phyloP scores from a whole-genome alignment of 2,329 filamentous ascomycete species.

The Colletotrichum acutatum region DNA sequence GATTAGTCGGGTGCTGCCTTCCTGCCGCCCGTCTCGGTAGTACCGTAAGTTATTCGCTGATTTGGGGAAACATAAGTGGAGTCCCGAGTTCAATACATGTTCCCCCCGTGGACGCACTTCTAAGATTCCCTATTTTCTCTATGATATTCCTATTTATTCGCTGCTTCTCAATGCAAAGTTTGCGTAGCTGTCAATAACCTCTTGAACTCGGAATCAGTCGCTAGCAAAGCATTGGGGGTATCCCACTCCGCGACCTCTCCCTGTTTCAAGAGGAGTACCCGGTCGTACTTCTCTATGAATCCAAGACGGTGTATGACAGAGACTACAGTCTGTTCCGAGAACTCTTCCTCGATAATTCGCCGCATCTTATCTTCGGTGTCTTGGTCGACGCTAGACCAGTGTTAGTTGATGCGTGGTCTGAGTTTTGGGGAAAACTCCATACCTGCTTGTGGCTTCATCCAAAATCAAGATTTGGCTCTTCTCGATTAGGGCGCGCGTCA shows the following conservation, averaged over 20 bases:
- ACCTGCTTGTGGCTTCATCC: constrained; percentile 26
- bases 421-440: neutral
- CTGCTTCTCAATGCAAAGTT: neutral
- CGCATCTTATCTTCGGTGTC: constrained; percentile 14
- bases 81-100: too few relatives aligned
- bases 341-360: constrained; percentile 2
- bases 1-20: neutral
- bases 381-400: neutral
- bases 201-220: constrained; percentile 3
- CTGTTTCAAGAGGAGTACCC: constrained; percentile 1
- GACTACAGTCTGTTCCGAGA: constrained; percentile 4
- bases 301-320: constrained; percentile 13
- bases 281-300: neutral
- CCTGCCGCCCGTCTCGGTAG: neutral
- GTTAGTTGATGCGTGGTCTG: neutral
- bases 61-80: too few relatives aligned
- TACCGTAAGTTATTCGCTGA: too few relatives aligned
- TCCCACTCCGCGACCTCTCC: constrained; percentile 3
- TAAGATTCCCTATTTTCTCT: neutral
- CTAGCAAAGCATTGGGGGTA: neutral
- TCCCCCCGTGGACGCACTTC: neutral
- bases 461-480: constrained; percentile 33
- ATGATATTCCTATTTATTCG: neutral
- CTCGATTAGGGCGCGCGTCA: constrained; percentile 57
- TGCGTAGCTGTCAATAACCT: neutral